Evolutionary conservation across 768 basidiomycete species (phyloP).

Genomic region (Sarcomyxa edulis): DNA sequence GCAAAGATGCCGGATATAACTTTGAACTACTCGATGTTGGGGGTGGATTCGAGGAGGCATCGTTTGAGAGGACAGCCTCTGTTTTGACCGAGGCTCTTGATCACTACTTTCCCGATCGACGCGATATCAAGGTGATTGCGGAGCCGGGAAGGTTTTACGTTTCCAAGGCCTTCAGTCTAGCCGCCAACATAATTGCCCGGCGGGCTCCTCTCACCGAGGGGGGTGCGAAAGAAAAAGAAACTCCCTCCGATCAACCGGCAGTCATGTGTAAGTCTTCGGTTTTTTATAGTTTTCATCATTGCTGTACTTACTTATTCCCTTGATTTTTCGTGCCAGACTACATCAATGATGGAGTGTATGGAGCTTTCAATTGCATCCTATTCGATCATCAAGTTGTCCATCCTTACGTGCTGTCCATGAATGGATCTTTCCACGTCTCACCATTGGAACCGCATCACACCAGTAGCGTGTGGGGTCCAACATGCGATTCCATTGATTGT

Average conservation of each 20-base stretch:
- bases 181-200: slow-evolving; percentile 89
- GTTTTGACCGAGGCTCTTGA: slow-evolving; percentile 70
- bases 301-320: slow-evolving; percentile 6
- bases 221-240: slow-evolving; percentile 18
- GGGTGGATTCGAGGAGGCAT: slow-evolving; percentile 90
- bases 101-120: slow-evolving; percentile 70
- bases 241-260: slow-evolving; percentile 32
- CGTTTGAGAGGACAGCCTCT: slow-evolving; percentile 75
- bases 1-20: slow-evolving; percentile 67
- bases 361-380: slow-evolving; percentile 93
- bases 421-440: slow-evolving; percentile 57
- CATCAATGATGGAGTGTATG: slow-evolving; percentile 99
- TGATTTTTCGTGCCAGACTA: slow-evolving; percentile 59
- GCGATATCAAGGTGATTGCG: slow-evolving; percentile 77
- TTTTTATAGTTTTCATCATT: slow-evolving; percentile 29
- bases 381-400: slow-evolving; percentile 95
- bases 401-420: slow-evolving; percentile 73
- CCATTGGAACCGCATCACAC: slow-evolving; percentile 29
- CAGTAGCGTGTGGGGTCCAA: slow-evolving; percentile 95
- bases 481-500: slow-evolving; percentile 96
- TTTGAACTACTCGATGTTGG: slow-evolving; percentile 91
- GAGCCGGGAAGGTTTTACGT: slow-evolving; percentile 97
- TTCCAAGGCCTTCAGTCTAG: slow-evolving; percentile 86
- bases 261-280: slow-evolving; percentile 81
- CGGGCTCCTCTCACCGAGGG: slow-evolving; percentile 43